Evolutionary conservation across 148 eudicot genomes (phyloP), one percentile per base, ranked within the genome.

Genomic region (Arctostaphylos glauca): DNA sequence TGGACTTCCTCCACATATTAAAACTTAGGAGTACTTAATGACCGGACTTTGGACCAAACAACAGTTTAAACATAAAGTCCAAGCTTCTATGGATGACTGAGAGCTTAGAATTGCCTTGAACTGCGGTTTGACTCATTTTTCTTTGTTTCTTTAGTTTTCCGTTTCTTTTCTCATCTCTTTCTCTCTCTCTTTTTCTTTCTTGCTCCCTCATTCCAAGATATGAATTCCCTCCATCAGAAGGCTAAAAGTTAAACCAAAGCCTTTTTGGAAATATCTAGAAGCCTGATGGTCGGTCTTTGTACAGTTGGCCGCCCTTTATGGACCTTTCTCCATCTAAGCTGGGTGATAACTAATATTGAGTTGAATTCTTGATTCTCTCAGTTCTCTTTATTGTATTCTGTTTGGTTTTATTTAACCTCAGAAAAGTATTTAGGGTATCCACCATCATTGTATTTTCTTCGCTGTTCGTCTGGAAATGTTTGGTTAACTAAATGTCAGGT

Each of bases 401-500:
- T 9, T 1, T 18, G 8, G 4, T 81, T 68, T 71, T 21, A 14
- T 6, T 50, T 54, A 7, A 44, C 6, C 2, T 46, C 16, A n/a
- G 21, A 21, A 46, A 19, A 46, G 76, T 74, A 53, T 48, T 48
- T 9, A 3, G 44, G 48, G 23, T 41, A 18, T 19, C 12, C 6
- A 56, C 49, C 9, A 18, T 59, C 6, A 46, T n/a, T 59, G 8
- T 31, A 9, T 71, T 68, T 41, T 70, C 12, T 64, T 46, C 31
- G 48, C 9, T 56, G 56, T 47, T 74, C 31, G 56, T 81, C 80
- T 71, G 66, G 64, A 84, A 74, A 77, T 52, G 14, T 68, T 70
- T 78, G 50, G 50, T 53, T 64, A 7, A 56, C 4, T 82, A 9
- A 9, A 76, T 76, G 47, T 73, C 31, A 44, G 31, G 10, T 25